Percentiles rank a stretch among this genome's conserved stretches.
phyloP scores from a whole-genome alignment of 225 moss, liverwort and hornwort genomes.

The Marchantia polymorpha region DNA sequence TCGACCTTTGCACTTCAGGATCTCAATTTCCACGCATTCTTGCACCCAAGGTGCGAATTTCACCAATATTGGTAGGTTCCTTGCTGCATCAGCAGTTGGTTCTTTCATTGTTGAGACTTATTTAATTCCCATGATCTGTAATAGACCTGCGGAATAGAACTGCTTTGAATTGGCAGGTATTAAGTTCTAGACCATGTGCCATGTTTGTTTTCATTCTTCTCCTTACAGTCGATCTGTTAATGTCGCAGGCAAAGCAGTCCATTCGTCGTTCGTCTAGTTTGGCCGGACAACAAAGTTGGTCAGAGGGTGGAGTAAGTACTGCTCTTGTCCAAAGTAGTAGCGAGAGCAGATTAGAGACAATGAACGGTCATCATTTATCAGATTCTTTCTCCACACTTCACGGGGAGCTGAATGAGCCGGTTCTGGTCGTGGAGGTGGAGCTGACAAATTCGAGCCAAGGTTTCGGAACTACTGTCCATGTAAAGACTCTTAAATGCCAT shows the following conservation, averaged over 20 bases:
- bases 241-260: constrained; percentile 54
- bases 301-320: constrained; percentile 58
- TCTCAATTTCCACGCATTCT: constrained; percentile 39
- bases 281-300: constrained; percentile 52
- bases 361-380: constrained; percentile 34
- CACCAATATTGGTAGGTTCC: not conserved
- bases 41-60: constrained; percentile 37
- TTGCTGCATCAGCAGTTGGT: not conserved
- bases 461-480: constrained; percentile 58
- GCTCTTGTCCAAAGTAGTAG: constrained; percentile 61
- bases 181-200: not conserved
- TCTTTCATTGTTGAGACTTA: not conserved
- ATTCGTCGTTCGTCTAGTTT: constrained; percentile 48
- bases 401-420: constrained; percentile 57
- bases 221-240: not conserved
- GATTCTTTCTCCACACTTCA: constrained; percentile 37
- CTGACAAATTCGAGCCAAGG: constrained; percentile 51
- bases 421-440: constrained; percentile 74
- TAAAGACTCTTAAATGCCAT: constrained; percentile 29
- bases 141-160: not conserved
- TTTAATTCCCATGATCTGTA: not conserved
- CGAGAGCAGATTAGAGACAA: constrained; percentile 52
- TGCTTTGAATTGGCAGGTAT: not conserved
- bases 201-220: too few species aligned
- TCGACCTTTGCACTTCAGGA: constrained; percentile 37